Evolutionary conservation across 306 rosid genomes (phyloP), one percentile per base, ranked within the genome.

Genomic region (Trifolium subterraneum): DNA sequence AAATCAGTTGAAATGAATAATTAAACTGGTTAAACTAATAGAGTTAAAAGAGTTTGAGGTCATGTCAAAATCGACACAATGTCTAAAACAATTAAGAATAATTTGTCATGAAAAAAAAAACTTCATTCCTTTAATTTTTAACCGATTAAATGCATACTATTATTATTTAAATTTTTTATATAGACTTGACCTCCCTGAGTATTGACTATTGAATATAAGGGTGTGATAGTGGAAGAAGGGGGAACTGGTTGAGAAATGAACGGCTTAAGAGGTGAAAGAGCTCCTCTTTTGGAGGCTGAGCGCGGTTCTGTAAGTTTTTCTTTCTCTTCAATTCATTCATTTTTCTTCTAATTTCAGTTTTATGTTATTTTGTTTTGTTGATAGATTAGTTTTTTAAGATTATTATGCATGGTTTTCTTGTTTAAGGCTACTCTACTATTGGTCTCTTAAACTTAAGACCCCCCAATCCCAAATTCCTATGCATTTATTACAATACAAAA

Each of bases 251-350:
- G 50, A n/a, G 6, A 59, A 59, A 84, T 84, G 88, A 74, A 59
- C 61, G 79, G 72, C 0, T 11, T 29, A 1, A 42, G 85, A 81
- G 42, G 74, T 61, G 83, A 84, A 59, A 72, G 81, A 74, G 54
- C 83, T 11, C 86, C 88, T 71, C 88, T 84, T 39, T 61, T 84
- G 36, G 81, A 76, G 4, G 65, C 84, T 9, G 75, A 73, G 13
- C 47, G 70, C 56, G 71, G 25, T 14, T 33, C 10, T 16, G 88
- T 84, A 65, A 81, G 85, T 81, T 1, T 10, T 55, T 55, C n/a
- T 22, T 56, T 14, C 15, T 55, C 7, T 55, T 55, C 33, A 10
- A 4, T 15, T 14, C 7, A 14, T 13, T 22, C 25, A 22, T 22
- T 22, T 2, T 22, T 52, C 59, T 19, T 52, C 13, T 8, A 8